Percentiles rank a stretch among this genome's conserved stretches.
Evolutionary conservation across 1,284 basidiomycete genomes (phyloP).

Genomic region (Tilletiopsis washingtonensis): DNA sequence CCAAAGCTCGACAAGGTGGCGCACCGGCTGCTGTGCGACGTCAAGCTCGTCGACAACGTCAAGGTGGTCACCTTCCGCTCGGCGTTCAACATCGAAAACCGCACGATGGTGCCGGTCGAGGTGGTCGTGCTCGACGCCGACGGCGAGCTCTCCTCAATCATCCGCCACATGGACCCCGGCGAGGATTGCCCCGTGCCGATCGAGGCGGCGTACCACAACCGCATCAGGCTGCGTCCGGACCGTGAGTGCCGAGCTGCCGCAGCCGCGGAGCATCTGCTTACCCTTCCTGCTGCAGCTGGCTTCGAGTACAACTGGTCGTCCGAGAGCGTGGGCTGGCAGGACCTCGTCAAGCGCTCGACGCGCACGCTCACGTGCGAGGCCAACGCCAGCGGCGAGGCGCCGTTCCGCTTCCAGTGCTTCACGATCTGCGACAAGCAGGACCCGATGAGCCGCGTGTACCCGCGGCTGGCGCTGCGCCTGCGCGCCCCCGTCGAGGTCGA

Average conservation of each 20-base stretch:
- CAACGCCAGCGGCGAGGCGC: slow-evolving; percentile 69
- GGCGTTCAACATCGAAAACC: slow-evolving; percentile 85
- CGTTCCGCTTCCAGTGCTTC: slow-evolving; percentile 93
- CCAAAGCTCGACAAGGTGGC: slow-evolving; percentile 69
- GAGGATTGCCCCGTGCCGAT: slow-evolving; percentile 83
- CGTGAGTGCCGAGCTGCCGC: no score
- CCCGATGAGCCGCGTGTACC: slow-evolving; percentile 56
- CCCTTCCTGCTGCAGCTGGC: no score
- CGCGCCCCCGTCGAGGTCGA: slow-evolving; percentile 95
- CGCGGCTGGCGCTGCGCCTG: slow-evolving; percentile 73
- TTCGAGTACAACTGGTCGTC: slow-evolving; percentile 90
- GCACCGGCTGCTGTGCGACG: slow-evolving; percentile 80
- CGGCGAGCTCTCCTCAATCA: slow-evolving; percentile 69
- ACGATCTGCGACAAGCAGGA: slow-evolving; percentile 71
- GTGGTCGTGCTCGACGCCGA: slow-evolving; percentile 78
- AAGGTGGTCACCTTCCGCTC: slow-evolving; percentile 93
- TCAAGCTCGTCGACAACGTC: slow-evolving; percentile 83
- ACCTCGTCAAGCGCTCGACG: slow-evolving; percentile 65
- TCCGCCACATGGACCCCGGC: slow-evolving; percentile 86
- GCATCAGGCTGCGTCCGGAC: slow-evolving; percentile 82
- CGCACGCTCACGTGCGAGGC: slow-evolving; percentile 82
- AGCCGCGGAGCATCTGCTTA: no score
- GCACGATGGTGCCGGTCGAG: slow-evolving; percentile 86
- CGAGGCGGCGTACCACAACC: slow-evolving; percentile 74
- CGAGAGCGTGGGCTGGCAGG: slow-evolving; percentile 78